phyloP scores from a whole-genome alignment of 2,329 filamentous ascomycete species.

The Pseudogymnoascus sp. region DNA sequence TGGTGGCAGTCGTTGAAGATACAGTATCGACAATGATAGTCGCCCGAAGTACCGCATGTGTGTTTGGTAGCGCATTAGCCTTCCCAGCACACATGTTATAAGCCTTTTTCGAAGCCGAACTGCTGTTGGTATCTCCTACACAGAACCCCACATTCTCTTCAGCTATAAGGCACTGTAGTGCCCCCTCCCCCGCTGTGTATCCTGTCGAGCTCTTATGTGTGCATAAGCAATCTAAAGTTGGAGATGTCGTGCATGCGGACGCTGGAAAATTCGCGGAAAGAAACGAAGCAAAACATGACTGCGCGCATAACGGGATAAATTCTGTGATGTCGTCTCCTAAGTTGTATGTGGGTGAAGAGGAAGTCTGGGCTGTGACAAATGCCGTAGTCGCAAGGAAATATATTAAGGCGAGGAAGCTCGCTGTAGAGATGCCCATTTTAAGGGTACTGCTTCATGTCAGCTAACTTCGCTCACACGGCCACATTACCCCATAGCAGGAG shows the following conservation, averaged over 20 bases:
- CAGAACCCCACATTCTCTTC: slow-evolving; percentile 48
- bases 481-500: not conserved
- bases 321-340: slow-evolving; percentile 22
- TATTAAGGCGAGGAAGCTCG: slow-evolving; percentile 1
- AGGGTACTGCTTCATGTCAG: not conserved
- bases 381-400: not conserved
- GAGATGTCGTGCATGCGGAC: slow-evolving; percentile 42
- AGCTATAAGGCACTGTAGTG: slow-evolving; percentile 59
- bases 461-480: not conserved
- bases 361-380: not conserved
- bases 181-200: slow-evolving; percentile 67
- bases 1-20: slow-evolving; percentile 21
- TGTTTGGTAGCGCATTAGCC: slow-evolving; percentile 46
- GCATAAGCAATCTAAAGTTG: slow-evolving; percentile 59
- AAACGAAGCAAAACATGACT: slow-evolving; percentile 56
- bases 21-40: slow-evolving; percentile 43
- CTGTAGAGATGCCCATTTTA: not conserved
- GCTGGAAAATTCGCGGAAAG: slow-evolving; percentile 52
- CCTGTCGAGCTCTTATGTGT: slow-evolving; percentile 51
- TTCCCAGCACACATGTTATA: slow-evolving; percentile 53
- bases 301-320: slow-evolving; percentile 44
- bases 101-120: slow-evolving; percentile 44
- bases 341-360: not conserved
- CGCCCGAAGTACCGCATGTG: slow-evolving; percentile 52
- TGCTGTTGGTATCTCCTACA: slow-evolving; percentile 37